These are phyloP conservation scores for Taphrina deformans DNA, from an alignment of 1,139 yeast genomes.

Conservation along the genomic window DNA sequence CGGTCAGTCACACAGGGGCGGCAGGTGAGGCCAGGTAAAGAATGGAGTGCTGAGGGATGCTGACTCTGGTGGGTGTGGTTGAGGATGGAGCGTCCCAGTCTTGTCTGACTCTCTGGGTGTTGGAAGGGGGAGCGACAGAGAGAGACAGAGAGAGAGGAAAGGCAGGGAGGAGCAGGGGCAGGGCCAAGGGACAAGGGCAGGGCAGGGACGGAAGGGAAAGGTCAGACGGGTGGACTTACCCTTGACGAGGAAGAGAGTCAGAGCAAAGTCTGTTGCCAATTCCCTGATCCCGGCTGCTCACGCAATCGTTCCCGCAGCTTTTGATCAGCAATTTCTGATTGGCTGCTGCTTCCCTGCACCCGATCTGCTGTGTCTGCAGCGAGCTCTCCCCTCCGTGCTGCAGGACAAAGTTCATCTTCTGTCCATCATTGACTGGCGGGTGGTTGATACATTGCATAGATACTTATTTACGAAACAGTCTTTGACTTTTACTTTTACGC, in stretches of 20 bases:
- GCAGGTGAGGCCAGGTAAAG: too few species aligned
- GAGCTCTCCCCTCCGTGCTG: neutral
- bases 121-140: neutral
- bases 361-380: neutral
- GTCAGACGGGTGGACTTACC: too few species aligned
- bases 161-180: neutral
- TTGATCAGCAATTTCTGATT: slow-evolving; percentile 15
- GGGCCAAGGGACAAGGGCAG: neutral
- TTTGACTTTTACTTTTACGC: neutral
- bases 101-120: too few species aligned
- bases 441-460: too few species aligned
- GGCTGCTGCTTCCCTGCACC: neutral
- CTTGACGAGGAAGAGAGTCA: too few species aligned
- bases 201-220: neutral
- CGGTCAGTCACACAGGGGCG: too few species aligned
- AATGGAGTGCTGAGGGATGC: too few species aligned
- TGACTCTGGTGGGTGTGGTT: neutral
- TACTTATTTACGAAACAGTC: too few species aligned
- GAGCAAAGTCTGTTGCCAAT: too few species aligned
- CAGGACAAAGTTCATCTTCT: too few species aligned
- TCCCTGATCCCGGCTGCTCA: neutral
- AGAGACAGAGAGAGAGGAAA: neutral
- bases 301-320: neutral
- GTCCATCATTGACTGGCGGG: too few species aligned
- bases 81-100: neutral